Base-by-base conservation (phyloP, 164 flowering plant species). In the Amborella trichopoda region DNA sequence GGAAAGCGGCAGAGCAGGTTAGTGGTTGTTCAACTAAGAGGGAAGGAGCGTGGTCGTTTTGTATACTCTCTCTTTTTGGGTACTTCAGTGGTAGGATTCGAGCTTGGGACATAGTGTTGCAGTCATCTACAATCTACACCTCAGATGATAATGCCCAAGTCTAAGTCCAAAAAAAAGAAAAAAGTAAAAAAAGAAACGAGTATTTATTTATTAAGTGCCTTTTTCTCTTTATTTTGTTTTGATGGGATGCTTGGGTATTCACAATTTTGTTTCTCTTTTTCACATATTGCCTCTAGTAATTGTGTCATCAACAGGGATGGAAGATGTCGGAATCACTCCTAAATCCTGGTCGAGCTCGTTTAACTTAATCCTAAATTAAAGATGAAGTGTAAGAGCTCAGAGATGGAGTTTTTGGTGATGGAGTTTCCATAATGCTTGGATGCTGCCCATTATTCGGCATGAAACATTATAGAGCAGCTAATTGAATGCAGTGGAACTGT, bases 311-410 rank as follows among this genome's bases (percentile, higher is more conserved):
- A 62, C 65, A 93, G 99, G 99, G 99, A 3, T 93, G 99, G 99
- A 59, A 62, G 50, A 88, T 93, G 95, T 81, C 95, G 33, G 95
- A 93, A 20, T 84, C 99, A 41, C 76, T 72, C 56, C 91, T 93
- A 23, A 93, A 93, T 59, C 99, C 99, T 21, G 99, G 99, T 37
- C 70, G 84, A 61, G 86, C 96, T 48, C 79, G 99, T 11, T 16
- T 38, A 38, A 9, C 20, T 22, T 10, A 19, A 38, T 16, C 41
- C 20, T 38, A 9, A 0, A 16, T 18, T 38, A 38, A 6, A n/a
- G 16, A 16, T 16, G 17, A 38, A 38, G 41, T 38, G 16, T 9
- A 9, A 38, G 20, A 11, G 3, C 3, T 18, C n/a, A n/a, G n/a
- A n/a, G n/a, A n/a, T n/a, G n/a, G n/a, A n/a, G n/a, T n/a, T n/a